Evolutionary conservation across 139 green algal species (phyloP), one percentile per base, ranked within the genome.

Genomic region (Tetraselmis chui): DNA sequence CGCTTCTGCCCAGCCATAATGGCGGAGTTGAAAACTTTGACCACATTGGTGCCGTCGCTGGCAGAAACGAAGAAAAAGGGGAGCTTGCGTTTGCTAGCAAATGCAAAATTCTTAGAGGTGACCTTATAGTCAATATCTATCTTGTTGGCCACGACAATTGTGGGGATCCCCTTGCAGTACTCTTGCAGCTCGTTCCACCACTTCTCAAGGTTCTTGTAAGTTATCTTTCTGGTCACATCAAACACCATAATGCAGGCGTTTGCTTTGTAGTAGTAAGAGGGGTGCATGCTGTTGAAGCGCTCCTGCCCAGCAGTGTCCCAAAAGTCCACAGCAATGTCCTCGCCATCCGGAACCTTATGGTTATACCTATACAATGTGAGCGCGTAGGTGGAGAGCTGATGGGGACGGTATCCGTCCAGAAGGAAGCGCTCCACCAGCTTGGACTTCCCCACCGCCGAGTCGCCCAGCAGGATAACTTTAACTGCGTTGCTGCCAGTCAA

Each of bases 231-330:
- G 0, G 90, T 94, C 1, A 92, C 90, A 76, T 94, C 90, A 83
- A 94, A 94, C 77, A 91, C 90, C 87, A 94, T 89, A 83, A 94
- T 92, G 85, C 90, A 94, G 1, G 86, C 90, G 76, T 94, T 86
- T 28, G 89, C 90, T 0, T 84, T 84, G 83, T 94, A 92, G 83
- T 91, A 94, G 83, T 94, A 94, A 11, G 84, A 90, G 0, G 89
- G 86, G 83, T 94, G 90, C 84, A 94, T 88, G 78, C 82, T 89
- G 85, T 90, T 92, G 89, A 94, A 94, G 30, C 87, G 88, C 83
- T 94, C 90, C 82, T 94, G 90, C 1, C 89, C 89, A 0, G 89
- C 89, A 0, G 89, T 93, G 85, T 93, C 89, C 89, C 89, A 93
- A 75, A 93, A 90, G 76, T 92, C 90, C 23, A 88, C 83, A 2